Conservation (phyloP, 2,329 filamentous ascomycete species). For the Immersiporthe knoxdaviesiana region DNA sequence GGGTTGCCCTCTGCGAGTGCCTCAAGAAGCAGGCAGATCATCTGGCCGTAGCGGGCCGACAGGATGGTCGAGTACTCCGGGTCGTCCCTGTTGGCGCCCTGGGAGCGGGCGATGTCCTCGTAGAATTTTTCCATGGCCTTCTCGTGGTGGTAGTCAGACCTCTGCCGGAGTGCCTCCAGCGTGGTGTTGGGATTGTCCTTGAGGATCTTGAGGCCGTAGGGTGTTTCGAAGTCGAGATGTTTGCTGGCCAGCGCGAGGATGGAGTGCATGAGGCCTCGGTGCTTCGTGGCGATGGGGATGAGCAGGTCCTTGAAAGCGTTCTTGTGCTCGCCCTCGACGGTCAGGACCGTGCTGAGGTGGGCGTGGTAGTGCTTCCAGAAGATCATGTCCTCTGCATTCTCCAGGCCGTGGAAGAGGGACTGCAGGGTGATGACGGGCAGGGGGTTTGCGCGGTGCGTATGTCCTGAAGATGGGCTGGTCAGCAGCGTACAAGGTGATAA, state of each 20-base stretch:
- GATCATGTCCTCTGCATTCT: constrained; percentile 76
- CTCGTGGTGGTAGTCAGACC: constrained; percentile 60
- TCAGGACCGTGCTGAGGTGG: constrained; percentile 78
- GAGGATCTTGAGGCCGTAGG: constrained; percentile 59
- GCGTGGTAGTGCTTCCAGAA: constrained; percentile 85
- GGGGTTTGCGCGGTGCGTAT: constrained; percentile 45
- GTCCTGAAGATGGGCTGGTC: constrained; percentile 7
- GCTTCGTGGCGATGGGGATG: constrained; percentile 77
- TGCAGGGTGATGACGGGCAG: constrained; percentile 61
- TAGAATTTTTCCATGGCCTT: constrained; percentile 58
- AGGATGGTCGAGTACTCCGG: constrained; percentile 51
- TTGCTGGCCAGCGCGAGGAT: constrained; percentile 82
- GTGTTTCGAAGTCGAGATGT: constrained; percentile 66
- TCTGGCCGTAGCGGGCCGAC: constrained; percentile 63
- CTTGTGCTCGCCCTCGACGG: constrained; percentile 76
- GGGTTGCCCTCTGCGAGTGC: constrained; percentile 60
- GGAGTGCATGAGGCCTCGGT: constrained; percentile 87
- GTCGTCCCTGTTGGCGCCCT: constrained; percentile 44
- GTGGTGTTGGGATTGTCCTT: constrained; percentile 52
- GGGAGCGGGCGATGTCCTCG: constrained; percentile 47
- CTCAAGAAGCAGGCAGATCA: constrained; percentile 64
- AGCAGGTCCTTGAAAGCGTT: constrained; percentile 88
- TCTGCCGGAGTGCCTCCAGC: constrained; percentile 49
- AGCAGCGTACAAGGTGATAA: neutral
- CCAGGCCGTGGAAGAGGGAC: constrained; percentile 77